These are phyloP conservation scores for Xerophyta viscosa DNA, from an alignment of 106 monocot species.

Conservation along the genomic window DNA sequence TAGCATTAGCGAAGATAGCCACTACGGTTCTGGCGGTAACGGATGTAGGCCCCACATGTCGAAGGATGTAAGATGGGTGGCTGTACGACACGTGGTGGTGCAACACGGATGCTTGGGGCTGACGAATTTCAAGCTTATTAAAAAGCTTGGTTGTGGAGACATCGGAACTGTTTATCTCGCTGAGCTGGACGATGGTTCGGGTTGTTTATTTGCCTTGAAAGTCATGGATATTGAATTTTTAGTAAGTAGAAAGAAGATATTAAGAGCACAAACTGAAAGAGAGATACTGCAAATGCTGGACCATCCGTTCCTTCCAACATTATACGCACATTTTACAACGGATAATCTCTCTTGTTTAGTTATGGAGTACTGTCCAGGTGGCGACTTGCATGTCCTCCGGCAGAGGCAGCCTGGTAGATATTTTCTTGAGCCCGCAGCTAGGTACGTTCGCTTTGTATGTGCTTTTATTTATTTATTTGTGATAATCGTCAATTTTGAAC, in stretches of 20 bases:
- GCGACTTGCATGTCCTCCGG: slow-evolving; percentile 87
- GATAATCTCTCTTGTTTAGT: slow-evolving; percentile 90
- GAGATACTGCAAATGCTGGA: slow-evolving; percentile 90
- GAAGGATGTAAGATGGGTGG: slow-evolving; percentile 79
- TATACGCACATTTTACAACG: slow-evolving; percentile 73
- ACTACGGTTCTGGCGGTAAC: slow-evolving; percentile 40
- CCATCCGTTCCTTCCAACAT: slow-evolving; percentile 80
- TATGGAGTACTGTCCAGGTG: slow-evolving; percentile 96
- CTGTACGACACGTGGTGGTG: slow-evolving; percentile 36
- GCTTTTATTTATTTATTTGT: no score
- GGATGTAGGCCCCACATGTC: slow-evolving; percentile 86
- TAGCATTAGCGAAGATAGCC: slow-evolving; percentile 68
- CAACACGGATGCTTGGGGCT: slow-evolving; percentile 67
- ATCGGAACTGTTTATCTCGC: slow-evolving; percentile 92
- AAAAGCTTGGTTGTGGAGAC: slow-evolving; percentile 81
- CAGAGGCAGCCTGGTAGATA: slow-evolving; percentile 66
- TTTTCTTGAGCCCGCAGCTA: slow-evolving; percentile 77
- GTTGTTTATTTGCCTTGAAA: slow-evolving; percentile 72
- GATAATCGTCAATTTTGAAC: no score
- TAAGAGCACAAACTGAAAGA: slow-evolving; percentile 72
- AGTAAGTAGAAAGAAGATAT: slow-evolving; percentile 72
- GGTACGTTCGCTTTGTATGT: slow-evolving; percentile 25
- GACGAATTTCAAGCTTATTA: slow-evolving; percentile 69
- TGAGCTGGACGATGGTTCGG: slow-evolving; percentile 57
- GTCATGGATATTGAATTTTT: slow-evolving; percentile 88